phyloP scores from a whole-genome alignment of 495 filamentous ascomycete genomes.

The Hyaloscypha hepaticicola region DNA sequence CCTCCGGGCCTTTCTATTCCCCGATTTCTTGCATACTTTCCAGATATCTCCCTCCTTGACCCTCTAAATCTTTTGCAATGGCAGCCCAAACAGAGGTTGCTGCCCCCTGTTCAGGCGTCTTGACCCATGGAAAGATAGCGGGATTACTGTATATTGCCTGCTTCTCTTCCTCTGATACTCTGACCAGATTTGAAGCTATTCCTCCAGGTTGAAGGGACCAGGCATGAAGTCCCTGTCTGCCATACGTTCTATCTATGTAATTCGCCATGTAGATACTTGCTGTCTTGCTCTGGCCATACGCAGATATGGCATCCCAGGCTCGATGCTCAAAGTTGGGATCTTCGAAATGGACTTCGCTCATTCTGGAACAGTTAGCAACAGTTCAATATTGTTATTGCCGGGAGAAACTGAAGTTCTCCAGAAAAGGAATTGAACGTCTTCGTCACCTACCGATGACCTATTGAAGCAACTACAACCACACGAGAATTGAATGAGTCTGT shows the following conservation, averaged over 20 bases:
- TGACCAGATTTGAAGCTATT: conserved; percentile 29
- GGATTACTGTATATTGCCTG: conserved; percentile 8
- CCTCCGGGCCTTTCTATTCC: conserved; percentile 1
- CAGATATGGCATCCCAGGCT: conserved; percentile 33
- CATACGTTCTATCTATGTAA: conserved; percentile 41
- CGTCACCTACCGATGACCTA: conserved; percentile 46
- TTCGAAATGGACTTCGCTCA: conserved; percentile 37
- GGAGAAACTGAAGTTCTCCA: too few species aligned
- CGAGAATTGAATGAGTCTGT: conserved; percentile 31
- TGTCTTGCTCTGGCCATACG: conserved; percentile 50
- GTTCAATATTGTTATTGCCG: too few species aligned
- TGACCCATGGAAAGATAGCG: conserved; percentile 31
- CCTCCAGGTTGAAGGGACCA: conserved; percentile 41
- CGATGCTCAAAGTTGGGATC: conserved; percentile 41
- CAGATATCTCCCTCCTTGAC: conserved; percentile 40
- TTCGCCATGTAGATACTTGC: conserved; percentile 49
- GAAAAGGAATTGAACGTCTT: too few species aligned
- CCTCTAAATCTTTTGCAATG: conserved; percentile 16
- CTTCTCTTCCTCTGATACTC: conserved; percentile 27
- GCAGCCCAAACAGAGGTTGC: conserved; percentile 23
- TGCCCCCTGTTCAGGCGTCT: conserved; percentile 30
- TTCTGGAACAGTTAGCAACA: too few species aligned
- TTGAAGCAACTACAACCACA: conserved; percentile 37
- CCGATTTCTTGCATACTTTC: conserved; percentile 23
- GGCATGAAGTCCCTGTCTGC: conserved; percentile 33